Conservation (phyloP, 2,329 filamentous ascomycete genomes). For the Alternaria sp. region DNA sequence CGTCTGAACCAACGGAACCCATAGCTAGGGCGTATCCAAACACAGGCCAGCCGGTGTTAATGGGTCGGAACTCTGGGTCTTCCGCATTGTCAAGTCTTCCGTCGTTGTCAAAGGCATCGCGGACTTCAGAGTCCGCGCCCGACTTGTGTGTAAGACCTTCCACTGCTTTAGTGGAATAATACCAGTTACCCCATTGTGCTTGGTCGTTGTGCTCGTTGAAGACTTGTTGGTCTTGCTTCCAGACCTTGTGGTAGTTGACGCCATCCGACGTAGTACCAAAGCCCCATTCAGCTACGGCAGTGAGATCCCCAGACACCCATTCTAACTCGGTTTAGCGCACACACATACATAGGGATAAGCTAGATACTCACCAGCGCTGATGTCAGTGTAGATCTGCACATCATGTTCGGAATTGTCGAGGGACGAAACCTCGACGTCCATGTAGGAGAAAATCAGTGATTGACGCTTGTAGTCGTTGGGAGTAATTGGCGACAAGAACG, state of each 20-base stretch:
- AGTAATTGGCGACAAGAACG: slow-evolving; percentile 75
- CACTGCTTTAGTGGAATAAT: slow-evolving; percentile 58
- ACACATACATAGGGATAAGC: too few species aligned
- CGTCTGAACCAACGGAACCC: slow-evolving; percentile 52
- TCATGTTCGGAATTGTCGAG: slow-evolving; percentile 68
- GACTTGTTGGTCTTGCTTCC: slow-evolving; percentile 56
- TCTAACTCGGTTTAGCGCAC: slow-evolving; percentile 58
- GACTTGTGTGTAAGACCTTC: slow-evolving; percentile 57
- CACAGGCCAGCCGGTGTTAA: slow-evolving; percentile 60
- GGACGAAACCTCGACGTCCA: slow-evolving; percentile 69
- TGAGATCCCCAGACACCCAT: slow-evolving; percentile 72
- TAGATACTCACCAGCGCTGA: slow-evolving; percentile 67
- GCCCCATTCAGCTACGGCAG: slow-evolving; percentile 68
- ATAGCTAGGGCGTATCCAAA: slow-evolving; percentile 63
- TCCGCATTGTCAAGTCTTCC: slow-evolving; percentile 56
- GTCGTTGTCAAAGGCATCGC: slow-evolving; percentile 54
- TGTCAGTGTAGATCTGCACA: slow-evolving; percentile 76
- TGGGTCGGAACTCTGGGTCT: slow-evolving; percentile 61
- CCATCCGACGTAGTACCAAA: slow-evolving; percentile 50
- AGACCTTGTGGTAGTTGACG: slow-evolving; percentile 68
- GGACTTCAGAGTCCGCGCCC: slow-evolving; percentile 57
- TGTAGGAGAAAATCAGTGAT: slow-evolving; percentile 74
- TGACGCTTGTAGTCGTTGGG: slow-evolving; percentile 72
- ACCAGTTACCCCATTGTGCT: slow-evolving; percentile 64
- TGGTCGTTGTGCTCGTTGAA: slow-evolving; percentile 60